Conservation (phyloP, 306 rosid genomes). For the Fragaria iinumae region DNA sequence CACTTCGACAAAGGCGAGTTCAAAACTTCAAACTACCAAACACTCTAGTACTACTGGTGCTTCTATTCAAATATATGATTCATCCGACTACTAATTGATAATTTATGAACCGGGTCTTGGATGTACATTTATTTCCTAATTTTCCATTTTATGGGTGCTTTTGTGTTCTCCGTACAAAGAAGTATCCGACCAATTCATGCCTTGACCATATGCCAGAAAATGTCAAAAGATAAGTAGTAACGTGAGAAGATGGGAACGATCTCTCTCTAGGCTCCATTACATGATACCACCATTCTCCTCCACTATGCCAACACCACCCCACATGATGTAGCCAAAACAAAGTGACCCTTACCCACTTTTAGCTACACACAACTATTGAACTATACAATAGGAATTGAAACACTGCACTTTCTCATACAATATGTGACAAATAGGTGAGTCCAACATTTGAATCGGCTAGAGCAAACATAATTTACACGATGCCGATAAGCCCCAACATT, state of each 20-base stretch:
- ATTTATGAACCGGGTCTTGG: background rate
- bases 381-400: background rate
- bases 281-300: background rate
- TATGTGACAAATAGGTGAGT: conserved; percentile 29
- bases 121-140: too few species aligned
- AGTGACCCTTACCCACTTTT: background rate
- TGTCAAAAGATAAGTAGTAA: background rate
- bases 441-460: conserved; percentile 15
- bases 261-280: conserved; percentile 5
- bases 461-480: conserved; percentile 12
- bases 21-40: background rate
- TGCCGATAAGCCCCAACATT: background rate
- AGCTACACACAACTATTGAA: background rate
- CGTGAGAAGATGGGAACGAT: conserved; percentile 23
- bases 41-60: too few species aligned
- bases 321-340: conserved; percentile 6
- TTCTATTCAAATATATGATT: background rate
- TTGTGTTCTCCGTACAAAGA: conserved; percentile 1
- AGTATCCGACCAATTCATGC: conserved; percentile 15
- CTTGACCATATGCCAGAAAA: conserved; percentile 18
- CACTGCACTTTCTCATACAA: background rate
- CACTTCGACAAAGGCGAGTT: background rate
- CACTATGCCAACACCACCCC: conserved; percentile 9
- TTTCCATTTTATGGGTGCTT: background rate
- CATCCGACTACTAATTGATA: background rate